These are phyloP conservation scores for Colletotrichum shisoi DNA, from an alignment of 2,329 filamentous ascomycete genomes.

Conservation along the genomic window DNA sequence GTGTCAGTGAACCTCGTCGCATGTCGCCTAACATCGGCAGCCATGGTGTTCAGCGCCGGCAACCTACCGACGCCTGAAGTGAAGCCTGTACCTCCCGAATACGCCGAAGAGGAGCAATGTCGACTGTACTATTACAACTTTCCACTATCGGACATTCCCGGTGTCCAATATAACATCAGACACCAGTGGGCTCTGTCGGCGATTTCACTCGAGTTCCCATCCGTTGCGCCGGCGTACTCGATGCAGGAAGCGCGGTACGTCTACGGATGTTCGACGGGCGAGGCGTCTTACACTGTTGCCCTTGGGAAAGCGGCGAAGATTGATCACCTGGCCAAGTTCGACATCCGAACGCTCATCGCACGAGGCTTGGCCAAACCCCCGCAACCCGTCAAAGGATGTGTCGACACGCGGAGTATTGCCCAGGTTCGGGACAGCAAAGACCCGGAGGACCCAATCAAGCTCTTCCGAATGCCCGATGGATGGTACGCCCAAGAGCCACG, in stretches of 20 bases:
- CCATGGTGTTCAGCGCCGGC: slow-evolving; percentile 70
- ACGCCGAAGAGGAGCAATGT: slow-evolving; percentile 69
- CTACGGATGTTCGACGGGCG: slow-evolving; percentile 71
- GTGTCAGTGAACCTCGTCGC: slow-evolving; percentile 67
- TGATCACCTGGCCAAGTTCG: slow-evolving; percentile 69
- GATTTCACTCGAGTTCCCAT: slow-evolving; percentile 74
- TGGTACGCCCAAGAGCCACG: slow-evolving; percentile 73
- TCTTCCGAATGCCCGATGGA: slow-evolving; percentile 67
- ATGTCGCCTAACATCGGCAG: slow-evolving; percentile 72
- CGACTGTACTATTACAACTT: slow-evolving; percentile 75
- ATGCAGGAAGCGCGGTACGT: slow-evolving; percentile 69
- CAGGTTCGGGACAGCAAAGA: slow-evolving; percentile 60
- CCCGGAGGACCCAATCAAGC: slow-evolving; percentile 63
- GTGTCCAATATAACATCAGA: slow-evolving; percentile 53
- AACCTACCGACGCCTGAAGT: slow-evolving; percentile 64
- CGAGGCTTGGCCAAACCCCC: slow-evolving; percentile 58
- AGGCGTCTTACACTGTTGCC: slow-evolving; percentile 64
- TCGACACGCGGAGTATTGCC: slow-evolving; percentile 64
- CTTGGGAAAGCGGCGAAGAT: slow-evolving; percentile 72
- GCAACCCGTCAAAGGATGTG: slow-evolving; percentile 64
- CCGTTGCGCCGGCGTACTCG: slow-evolving; percentile 60
- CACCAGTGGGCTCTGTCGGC: slow-evolving; percentile 71
- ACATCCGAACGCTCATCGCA: slow-evolving; percentile 61
- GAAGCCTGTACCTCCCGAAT: slow-evolving; percentile 46
- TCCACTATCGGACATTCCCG: slow-evolving; percentile 47